Base-by-base conservation (phyloP, 225 moss, liverwort and hornwort species). In the Pseudisothecium myosuroides region DNA sequence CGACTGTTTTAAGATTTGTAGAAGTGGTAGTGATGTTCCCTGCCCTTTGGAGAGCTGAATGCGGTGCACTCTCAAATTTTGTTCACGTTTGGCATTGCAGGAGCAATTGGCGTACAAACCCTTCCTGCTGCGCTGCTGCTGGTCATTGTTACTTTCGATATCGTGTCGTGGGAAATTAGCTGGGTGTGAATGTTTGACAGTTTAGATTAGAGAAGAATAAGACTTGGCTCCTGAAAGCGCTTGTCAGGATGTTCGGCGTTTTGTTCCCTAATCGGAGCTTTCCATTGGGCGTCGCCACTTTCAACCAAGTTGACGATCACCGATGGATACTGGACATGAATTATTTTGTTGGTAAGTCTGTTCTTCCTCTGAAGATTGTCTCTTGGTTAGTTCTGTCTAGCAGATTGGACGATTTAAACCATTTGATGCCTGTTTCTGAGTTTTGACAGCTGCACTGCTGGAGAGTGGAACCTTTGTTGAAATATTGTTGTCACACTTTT, bases 251-350 rank as follows among this genome's bases (percentile, higher is more conserved):
- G 92, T 92, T 93, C 84, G 93, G 92, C 82, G 89, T 93, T 80
- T 89, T 93, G 77, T 92, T 91, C 62, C 91, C 92, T 39, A 91
- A 93, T 43, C 91, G 92, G 66, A 93, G 92, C 81, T 93, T 92
- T 63, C 92, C 92, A 56, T 82, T 93, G 86, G 89, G 88, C 86
- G 89, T 91, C 74, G 77, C 89, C 71, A 93, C 93, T 62, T 90
- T 93, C 89, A 93, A 86, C 67, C 92, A 93, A 93, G 93, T 91
- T 60, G 93, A 93, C 34, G 89, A 91, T 89, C 93, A 92, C 58
- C 89, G 88, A 89, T 93, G 93, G 92, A 90, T 92, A 83, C 88
- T 93, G 69, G 91, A 92, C 85, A 92, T 92, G 92, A 93, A 91
- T 76, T 93, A 92, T 43, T 92, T 92, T 88, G 92, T 93, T 81